A percentile compares a stretch with the other conserved stretches of the same genome.
Evolutionary conservation across 2,329 filamentous ascomycete species (phyloP).

Genomic region (Fusarium sp.): DNA sequence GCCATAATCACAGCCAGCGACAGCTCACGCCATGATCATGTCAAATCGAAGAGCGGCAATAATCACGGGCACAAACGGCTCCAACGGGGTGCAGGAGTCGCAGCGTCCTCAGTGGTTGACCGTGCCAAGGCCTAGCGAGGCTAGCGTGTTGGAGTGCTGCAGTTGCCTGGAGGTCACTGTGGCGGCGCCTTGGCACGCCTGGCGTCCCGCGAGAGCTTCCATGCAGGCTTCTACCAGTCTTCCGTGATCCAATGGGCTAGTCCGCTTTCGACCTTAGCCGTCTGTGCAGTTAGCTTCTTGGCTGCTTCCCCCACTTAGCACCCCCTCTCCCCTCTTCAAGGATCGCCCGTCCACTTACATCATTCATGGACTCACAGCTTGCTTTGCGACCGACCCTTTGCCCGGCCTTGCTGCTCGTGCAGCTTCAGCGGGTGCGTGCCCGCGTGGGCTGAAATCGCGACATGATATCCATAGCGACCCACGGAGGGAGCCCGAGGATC

Average conservation of each 20-base stretch:
- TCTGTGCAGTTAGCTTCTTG: slow-evolving; percentile 26
- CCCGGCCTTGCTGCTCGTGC: slow-evolving; percentile 22
- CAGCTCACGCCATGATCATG: slow-evolving; percentile 41
- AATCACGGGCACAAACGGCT: slow-evolving; percentile 22
- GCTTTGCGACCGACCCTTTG: slow-evolving; percentile 16
- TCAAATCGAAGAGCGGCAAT: slow-evolving; percentile 30
- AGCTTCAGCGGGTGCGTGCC: slow-evolving; percentile 20
- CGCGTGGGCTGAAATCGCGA: slow-evolving; percentile 21
- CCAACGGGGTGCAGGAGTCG: slow-evolving; percentile 6
- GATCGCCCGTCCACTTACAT: slow-evolving; percentile 45
- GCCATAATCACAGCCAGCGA: slow-evolving; percentile 10
- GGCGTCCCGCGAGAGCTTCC: slow-evolving; percentile 35
- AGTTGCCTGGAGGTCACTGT: slow-evolving; percentile 26
- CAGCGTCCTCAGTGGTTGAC: slow-evolving; percentile 14
- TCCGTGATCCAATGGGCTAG: slow-evolving; percentile 31
- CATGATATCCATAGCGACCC: slow-evolving; percentile 18
- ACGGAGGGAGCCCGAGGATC: slow-evolving; percentile 20
- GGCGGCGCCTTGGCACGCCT: slow-evolving; percentile 25
- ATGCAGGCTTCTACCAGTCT: slow-evolving; percentile 45
- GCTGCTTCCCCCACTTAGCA: slow-evolving; percentile 36
- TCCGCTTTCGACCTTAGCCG: slow-evolving; percentile 16
- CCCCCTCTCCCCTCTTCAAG: slow-evolving; percentile 22
- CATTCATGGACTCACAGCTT: slow-evolving; percentile 42
- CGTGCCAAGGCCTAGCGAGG: background rate
- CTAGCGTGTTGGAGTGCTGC: slow-evolving; percentile 4